phyloP scores from a whole-genome alignment of 305 asterid species.

The Withania somnifera region DNA sequence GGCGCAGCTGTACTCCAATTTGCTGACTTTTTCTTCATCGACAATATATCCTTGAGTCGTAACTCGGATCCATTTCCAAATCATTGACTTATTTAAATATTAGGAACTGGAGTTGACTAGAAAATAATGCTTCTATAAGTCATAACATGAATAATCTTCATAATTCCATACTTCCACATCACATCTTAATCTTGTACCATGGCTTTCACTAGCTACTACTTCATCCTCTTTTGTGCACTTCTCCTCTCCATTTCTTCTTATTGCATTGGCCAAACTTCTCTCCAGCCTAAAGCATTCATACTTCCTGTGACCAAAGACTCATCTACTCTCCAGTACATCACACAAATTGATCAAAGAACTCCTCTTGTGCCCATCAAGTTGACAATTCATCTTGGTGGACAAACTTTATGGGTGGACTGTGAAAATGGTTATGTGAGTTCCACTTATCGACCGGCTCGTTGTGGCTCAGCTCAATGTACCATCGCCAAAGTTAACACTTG shows the following conservation, averaged over 20 bases:
- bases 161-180: background rate
- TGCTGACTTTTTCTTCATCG: background rate
- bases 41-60: background rate
- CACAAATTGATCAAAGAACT: conserved; percentile 4
- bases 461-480: conserved; percentile 5
- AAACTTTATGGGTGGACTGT: conserved; percentile 7
- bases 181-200: background rate
- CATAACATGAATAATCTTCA: background rate
- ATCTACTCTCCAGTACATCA: conserved; percentile 1
- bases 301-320: conserved; percentile 4
- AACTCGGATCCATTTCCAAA: background rate
- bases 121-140: background rate
- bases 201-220: background rate
- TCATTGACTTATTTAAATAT: background rate
- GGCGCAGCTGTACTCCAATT: background rate
- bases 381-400: conserved; percentile 16
- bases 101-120: background rate
- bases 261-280: background rate
- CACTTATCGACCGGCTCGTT: conserved; percentile 1
- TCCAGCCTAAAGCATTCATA: background rate
- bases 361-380: conserved; percentile 8
- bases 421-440: conserved; percentile 4
- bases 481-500: background rate
- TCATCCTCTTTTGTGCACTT: background rate
- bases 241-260: background rate